phyloP scores from a whole-genome alignment of 306 rosid species.

The Castanospermum australe region DNA sequence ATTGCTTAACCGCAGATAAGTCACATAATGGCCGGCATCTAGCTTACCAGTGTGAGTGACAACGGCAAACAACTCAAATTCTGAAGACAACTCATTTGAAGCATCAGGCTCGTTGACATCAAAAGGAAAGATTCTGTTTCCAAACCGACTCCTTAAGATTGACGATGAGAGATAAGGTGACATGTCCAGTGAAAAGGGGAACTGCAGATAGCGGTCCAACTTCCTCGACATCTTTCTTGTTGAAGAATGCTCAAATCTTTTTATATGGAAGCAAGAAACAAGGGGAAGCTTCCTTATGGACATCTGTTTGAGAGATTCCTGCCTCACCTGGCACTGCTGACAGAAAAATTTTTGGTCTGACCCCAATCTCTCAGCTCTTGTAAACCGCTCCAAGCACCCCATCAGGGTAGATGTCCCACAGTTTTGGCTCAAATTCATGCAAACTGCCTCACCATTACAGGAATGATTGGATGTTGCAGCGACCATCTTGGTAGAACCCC shows the following conservation, averaged over 20 bases:
- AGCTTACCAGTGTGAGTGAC: slow-evolving; percentile 87
- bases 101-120: slow-evolving; percentile 71
- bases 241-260: slow-evolving; percentile 93
- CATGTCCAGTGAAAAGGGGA: slow-evolving; percentile 88
- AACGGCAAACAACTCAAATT: slow-evolving; percentile 90
- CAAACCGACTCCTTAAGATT: slow-evolving; percentile 71
- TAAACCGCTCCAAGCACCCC: slow-evolving; percentile 91
- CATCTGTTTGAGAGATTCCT: slow-evolving; percentile 93
- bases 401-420: slow-evolving; percentile 61
- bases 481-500: slow-evolving; percentile 55
- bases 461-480: slow-evolving; percentile 55
- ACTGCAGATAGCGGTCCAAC: slow-evolving; percentile 85
- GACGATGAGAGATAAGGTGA: slow-evolving; percentile 88
- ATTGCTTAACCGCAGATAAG: slow-evolving; percentile 77
- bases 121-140: slow-evolving; percentile 79
- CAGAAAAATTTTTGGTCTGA: slow-evolving; percentile 93
- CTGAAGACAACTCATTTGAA: slow-evolving; percentile 63
- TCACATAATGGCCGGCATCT: slow-evolving; percentile 91
- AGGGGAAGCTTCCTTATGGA: slow-evolving; percentile 89
- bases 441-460: slow-evolving; percentile 69
- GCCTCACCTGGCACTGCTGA: slow-evolving; percentile 87
- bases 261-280: slow-evolving; percentile 89
- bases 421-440: slow-evolving; percentile 48
- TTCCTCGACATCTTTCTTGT: slow-evolving; percentile 82
- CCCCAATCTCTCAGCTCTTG: slow-evolving; percentile 89